Evolutionary conservation across 106 monocot genomes (phyloP), one percentile per base, ranked within the genome.

Genomic region (Acorus calamus): DNA sequence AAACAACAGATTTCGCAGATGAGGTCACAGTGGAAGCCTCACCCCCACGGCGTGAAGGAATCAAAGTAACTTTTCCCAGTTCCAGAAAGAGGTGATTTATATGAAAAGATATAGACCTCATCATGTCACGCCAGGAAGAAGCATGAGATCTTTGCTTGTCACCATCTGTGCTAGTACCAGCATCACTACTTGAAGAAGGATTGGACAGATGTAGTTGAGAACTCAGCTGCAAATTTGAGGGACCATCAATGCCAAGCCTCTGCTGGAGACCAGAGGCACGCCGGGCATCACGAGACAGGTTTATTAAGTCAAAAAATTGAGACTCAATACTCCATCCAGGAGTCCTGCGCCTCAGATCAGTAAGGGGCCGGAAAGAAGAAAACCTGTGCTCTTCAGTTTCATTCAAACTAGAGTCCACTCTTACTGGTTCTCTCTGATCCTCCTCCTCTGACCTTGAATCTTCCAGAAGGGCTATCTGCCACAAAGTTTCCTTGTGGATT

Each of bases 251-350:
- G 57, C 74, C 76, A 71, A 69, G 64, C 69, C 96, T 78, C 44
- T 78, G 73, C 47, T 69, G 57, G 57, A 67, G 69, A 73, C 75
- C 63, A 60, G 96, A 62, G 57, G 71, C 75, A 60, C 75, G 92
- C 55, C 88, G 83, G 61, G 88, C 71, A 80, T 92, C 98, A 55
- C 92, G 80, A 62, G 92, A 99, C 59, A 92, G 85, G 73, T 60
- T 88, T 67, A 99, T 88, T 46, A 99, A 88, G 63, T 99, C 98
- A 64, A 92, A 81, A 69, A 99, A 79, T 64, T 99, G 92, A 60
- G 98, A 99, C 61, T 99, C 98, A 69, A 92, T 73, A 63, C 82
- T 83, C 92, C 88, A 92, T 6, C 85, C 83, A 74, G 92, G 79
- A 46, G 55, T 73, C 66, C 92, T 81, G 50, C 98, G 63, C 60